phyloP scores from a whole-genome alignment of 352 stramenopile genomes.

The Aphanomyces cochlioides region DNA sequence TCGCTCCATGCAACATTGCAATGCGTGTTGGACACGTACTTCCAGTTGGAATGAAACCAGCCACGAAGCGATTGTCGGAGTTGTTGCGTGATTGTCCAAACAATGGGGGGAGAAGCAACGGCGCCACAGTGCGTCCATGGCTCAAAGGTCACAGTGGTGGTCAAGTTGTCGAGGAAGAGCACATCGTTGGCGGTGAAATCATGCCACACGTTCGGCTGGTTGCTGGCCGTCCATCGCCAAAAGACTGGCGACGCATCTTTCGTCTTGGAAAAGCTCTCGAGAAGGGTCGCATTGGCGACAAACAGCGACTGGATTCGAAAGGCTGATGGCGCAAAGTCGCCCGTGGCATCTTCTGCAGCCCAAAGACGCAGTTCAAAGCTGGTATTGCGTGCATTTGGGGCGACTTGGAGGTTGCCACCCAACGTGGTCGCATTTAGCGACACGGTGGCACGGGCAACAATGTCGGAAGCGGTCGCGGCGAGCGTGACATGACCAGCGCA shows the following conservation, averaged over 20 bases:
- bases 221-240: not conserved
- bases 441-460: not conserved
- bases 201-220: not conserved
- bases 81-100: not conserved
- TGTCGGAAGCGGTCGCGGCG: not conserved
- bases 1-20: not conserved
- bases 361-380: not conserved
- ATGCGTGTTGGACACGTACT: not conserved
- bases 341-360: not conserved
- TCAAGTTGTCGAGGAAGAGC: not conserved
- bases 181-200: not conserved
- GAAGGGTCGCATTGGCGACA: not conserved
- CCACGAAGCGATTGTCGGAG: not conserved
- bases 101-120: not conserved
- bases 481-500: not conserved
- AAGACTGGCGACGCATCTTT: not conserved
- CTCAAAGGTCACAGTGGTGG: not conserved
- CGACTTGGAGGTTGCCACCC: not conserved
- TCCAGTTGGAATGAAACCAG: not conserved
- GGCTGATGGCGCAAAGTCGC: not conserved
- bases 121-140: not conserved
- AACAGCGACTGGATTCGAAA: not conserved
- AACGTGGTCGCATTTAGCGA: not conserved
- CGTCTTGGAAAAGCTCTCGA: too few relatives aligned
- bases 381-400: too few relatives aligned